Conservation (phyloP, 352 stramenopile genomes). For the Elongisporangium anandrum region DNA sequence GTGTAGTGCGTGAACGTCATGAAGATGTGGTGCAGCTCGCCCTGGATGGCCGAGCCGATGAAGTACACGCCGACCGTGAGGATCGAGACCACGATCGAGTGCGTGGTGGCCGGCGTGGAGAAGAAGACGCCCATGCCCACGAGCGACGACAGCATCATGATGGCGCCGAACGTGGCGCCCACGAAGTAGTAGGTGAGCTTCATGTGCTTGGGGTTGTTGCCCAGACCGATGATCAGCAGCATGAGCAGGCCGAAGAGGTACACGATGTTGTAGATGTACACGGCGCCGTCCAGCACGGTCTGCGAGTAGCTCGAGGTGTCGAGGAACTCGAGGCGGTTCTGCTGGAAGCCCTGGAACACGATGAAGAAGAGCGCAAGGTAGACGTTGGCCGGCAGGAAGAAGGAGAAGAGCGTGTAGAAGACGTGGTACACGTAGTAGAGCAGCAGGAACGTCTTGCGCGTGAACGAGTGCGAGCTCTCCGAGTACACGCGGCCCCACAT, state of each 20-base stretch:
- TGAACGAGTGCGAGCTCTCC: constrained; percentile 70
- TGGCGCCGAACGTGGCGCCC: constrained; percentile 57
- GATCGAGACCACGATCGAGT: constrained; percentile 59
- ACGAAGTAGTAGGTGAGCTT: constrained; percentile 84
- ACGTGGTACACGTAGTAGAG: constrained; percentile 82
- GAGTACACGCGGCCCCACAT: constrained; percentile 83
- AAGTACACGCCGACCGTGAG: constrained; percentile 81
- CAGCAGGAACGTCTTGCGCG: constrained; percentile 61
- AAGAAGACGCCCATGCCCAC: constrained; percentile 79
- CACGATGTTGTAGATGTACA: constrained; percentile 78
- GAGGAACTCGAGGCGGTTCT: constrained; percentile 78
- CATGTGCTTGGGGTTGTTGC: constrained; percentile 88
- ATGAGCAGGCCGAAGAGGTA: constrained; percentile 80
- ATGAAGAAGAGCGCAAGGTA: constrained; percentile 86
- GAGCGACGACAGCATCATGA: constrained; percentile 77
- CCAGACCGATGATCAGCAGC: constrained; percentile 81
- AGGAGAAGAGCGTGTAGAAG: constrained; percentile 59
- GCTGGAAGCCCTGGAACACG: constrained; percentile 85
- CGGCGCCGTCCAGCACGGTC: constrained; percentile 49
- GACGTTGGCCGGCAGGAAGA: constrained; percentile 76
- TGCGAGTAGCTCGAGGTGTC: constrained; percentile 67
- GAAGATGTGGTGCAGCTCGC: constrained; percentile 80
- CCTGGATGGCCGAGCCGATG: constrained; percentile 70
- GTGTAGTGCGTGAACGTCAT: constrained; percentile 88
- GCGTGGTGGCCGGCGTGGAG: constrained; percentile 36